Base-by-base conservation (phyloP, 2,329 filamentous ascomycete species). In the Botryotinia globosa region DNA sequence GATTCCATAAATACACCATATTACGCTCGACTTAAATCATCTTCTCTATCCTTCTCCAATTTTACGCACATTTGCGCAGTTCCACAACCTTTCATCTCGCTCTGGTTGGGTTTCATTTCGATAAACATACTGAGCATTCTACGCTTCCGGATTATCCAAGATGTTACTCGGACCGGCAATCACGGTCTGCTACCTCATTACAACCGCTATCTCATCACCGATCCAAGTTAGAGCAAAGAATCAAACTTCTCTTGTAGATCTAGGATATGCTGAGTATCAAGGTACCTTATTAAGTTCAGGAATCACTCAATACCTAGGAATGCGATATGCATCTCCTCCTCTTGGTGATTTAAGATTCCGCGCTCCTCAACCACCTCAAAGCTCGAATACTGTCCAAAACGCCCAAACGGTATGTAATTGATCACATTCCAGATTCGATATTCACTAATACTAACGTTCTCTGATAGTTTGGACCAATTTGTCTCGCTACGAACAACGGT, bases 261-360 rank as follows among this genome's bases (percentile, higher is more conserved):
- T 94, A 29, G 85, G 85, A 7, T 94, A 94, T 79, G 86, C 89
- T 58, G 86, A 84, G 39, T 93, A 94, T 78, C 81, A 84, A 69
- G 92, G 92, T 20, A 81, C 83, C 16, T 78, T 83, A 0, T 82
- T 87, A 2, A 75, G 80, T 0, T 87, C 87, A 75, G 90, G 89
- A 2, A 83, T 93, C 63, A 88, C 87, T 2, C 86, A 91, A 81
- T 94, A 91, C 90, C 85, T 92, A 14, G 92, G 91, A 3, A 88
- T 94, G 76, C 88, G 91, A 42, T 94, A 88, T 82, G 92, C 91
- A 1, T 89, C 90, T 8, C 85, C 91, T 14, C 92, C 92, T 0
- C 73, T 91, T 7, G 90, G 89, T 4, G 76, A 86, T 6, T 79
- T 92, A 72, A 86, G 92, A n/a, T 94, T 94, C 78, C 84, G 85